A percentile compares a stretch with the other conserved stretches of the same genome.
phyloP scores from a whole-genome alignment of 106 monocot species.

The Dendrobium nobile region DNA sequence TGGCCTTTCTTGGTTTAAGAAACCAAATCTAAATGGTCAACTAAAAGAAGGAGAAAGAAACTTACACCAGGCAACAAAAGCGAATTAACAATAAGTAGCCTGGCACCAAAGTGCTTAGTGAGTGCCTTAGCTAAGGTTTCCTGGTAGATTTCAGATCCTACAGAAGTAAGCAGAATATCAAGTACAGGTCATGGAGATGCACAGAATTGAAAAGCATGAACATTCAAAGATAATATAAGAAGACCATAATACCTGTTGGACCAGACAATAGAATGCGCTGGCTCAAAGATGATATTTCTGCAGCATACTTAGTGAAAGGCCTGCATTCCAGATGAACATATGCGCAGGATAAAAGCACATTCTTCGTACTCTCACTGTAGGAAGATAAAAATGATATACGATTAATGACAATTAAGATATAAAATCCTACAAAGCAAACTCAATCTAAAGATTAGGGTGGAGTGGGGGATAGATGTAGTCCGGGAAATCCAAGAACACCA shows the following conservation, averaged over 20 bases:
- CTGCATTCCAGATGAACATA: conserved; percentile 26
- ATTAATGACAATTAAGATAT: not conserved
- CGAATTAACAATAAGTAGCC: conserved; percentile 18
- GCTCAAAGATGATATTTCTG: conserved; percentile 25
- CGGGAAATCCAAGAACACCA: not conserved
- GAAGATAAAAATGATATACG: conserved; percentile 2
- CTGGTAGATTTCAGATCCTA: conserved; percentile 32
- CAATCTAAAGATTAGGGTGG: not conserved
- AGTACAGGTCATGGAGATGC: not conserved
- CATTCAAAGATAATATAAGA: not conserved
- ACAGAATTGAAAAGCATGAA: not conserved
- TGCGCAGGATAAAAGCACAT: conserved; percentile 21
- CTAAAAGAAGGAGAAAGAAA: conserved; percentile 3
- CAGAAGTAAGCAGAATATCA: not conserved
- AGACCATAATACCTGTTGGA: conserved; percentile 12
- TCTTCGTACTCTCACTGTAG: conserved; percentile 26
- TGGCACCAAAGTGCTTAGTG: conserved; percentile 21
- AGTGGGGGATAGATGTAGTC: not conserved
- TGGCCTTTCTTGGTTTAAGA: not conserved
- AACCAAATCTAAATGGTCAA: not conserved
- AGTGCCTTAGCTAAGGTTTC: conserved; percentile 29
- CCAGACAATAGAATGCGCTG: conserved; percentile 26
- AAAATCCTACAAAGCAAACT: not conserved
- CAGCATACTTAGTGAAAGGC: conserved; percentile 10
- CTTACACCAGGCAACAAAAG: conserved; percentile 30